Base-by-base conservation (phyloP, 1,284 basidiomycete genomes). In the Microbotryum lychnidis-dioicae region DNA sequence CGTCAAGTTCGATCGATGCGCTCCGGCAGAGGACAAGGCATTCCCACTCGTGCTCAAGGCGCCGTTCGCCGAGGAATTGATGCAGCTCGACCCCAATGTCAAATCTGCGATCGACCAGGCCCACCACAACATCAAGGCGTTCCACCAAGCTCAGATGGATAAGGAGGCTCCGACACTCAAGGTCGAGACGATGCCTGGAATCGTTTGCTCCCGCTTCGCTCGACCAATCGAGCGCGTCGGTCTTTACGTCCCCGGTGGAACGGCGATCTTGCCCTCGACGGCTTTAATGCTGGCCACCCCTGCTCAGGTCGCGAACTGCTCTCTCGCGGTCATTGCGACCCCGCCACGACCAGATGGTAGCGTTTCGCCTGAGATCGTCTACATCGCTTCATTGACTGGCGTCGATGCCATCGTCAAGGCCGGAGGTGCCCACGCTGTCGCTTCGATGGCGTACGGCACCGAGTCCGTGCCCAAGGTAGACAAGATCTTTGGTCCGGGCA, bases 401-500 rank as follows among this genome's bases (percentile, higher is more conserved):
- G 92, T 90, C 1, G 86, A 87, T 12, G 86, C 87, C 46, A 85
- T 97, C 66, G 80, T 97, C 67, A 90, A 89, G 75, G 92, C 92
- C 6, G 96, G 96, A 52, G 96, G 96, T 42, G 96, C 90, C 4
- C 96, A 99, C 75, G 96, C 96, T 2, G 84, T 98, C n/a, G 91
- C 91, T 18, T 94, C 92, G 0, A 81, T 99, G 77, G 96, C 96
- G 1, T 98, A 97, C 75, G 96, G 96, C 18, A 98, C 96, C 6
- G 80, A 87, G 73, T 87, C 86, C 3, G 91, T 94, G 9, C 91
- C 92, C n/a, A 98, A 99, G 78, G 96, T 98, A 20, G 96, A 98
- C 81, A 99, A 97, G 78, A 94, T 98, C 70, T 96, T 97, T 72
- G 96, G 96, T 21, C 96, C 96, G 4, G 96, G 96, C 27, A 98